Percentiles rank a stretch among this genome's conserved stretches.
Evolutionary conservation across 164 flowering plant species (phyloP).

Genomic region (Paratinospora sagittata): DNA sequence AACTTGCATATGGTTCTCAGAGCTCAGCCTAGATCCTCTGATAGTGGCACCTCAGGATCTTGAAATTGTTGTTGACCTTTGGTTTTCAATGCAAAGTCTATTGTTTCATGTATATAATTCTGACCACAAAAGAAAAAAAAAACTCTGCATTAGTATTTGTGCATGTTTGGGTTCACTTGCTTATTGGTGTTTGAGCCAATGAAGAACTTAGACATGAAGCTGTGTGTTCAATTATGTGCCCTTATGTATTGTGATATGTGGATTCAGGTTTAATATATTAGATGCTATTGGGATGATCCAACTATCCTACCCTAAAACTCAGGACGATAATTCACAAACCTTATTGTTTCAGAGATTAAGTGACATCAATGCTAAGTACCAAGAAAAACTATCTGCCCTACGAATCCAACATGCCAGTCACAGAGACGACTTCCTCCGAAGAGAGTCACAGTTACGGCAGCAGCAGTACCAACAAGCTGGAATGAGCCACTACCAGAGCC

Average conservation of each 20-base stretch:
- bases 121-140: too few species aligned
- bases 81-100: too few species aligned
- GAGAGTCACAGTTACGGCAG: slow-evolving; percentile 44
- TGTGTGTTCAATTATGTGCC: background rate
- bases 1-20: too few species aligned
- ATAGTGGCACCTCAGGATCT: too few species aligned
- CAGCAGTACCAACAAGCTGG: slow-evolving; percentile 44
- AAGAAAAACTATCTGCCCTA: slow-evolving; percentile 41
- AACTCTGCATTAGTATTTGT: too few species aligned
- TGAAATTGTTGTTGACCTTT: too few species aligned
- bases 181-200: too few species aligned
- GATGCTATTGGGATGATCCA: background rate
- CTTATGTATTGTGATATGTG: background rate
- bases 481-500: slow-evolving; percentile 26
- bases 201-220: too few species aligned
- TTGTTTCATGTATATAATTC: too few species aligned
- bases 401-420: slow-evolving; percentile 43
- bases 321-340: too few species aligned
- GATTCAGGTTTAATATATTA: background rate
- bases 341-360: slow-evolving; percentile 39
- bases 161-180: too few species aligned
- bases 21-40: too few species aligned
- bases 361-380: slow-evolving; percentile 40
- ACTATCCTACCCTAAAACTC: background rate
- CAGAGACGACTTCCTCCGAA: slow-evolving; percentile 52